Percentiles rank a stretch among this genome's conserved stretches.
Evolutionary conservation across 169 alveolate species (phyloP).

Genomic region (Cryptosporidium parvum): DNA sequence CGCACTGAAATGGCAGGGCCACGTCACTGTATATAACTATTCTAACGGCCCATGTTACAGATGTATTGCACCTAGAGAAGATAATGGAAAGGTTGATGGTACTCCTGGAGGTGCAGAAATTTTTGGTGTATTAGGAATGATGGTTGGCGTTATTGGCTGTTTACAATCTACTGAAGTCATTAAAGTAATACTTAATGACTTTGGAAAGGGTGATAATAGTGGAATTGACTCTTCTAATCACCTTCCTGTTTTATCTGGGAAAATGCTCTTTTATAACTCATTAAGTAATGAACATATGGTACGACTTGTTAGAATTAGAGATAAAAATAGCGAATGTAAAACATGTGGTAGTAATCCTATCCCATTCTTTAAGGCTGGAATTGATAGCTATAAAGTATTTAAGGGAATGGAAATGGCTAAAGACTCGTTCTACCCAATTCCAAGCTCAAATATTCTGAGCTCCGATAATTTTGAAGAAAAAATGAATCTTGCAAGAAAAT

Average conservation of each 20-base stretch:
- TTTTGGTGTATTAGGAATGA: constrained; percentile 90
- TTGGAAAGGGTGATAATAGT: constrained; percentile 37
- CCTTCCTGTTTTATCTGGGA: constrained; percentile 80
- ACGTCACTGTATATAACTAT: constrained; percentile 86
- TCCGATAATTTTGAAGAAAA: constrained; percentile 12
- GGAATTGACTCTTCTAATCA: background rate
- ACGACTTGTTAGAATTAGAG: constrained; percentile 84
- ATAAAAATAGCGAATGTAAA: constrained; percentile 76
- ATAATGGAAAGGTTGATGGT: constrained; percentile 78
- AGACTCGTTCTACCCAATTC: constrained; percentile 44
- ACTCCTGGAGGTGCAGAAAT: constrained; percentile 82
- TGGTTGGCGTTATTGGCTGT: constrained; percentile 89
- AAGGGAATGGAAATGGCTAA: constrained; percentile 53
- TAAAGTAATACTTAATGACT: constrained; percentile 80
- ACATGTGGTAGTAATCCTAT: constrained; percentile 82
- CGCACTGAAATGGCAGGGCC: constrained; percentile 91
- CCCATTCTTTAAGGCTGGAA: constrained; percentile 67
- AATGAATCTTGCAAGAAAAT: constrained; percentile 12
- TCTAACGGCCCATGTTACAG: constrained; percentile 88
- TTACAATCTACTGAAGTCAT: constrained; percentile 87
- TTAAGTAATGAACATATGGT: constrained; percentile 77
- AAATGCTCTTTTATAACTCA: constrained; percentile 87
- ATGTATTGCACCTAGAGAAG: constrained; percentile 87
- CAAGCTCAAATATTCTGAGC: background rate
- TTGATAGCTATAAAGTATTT: constrained; percentile 80